Base-by-base conservation (phyloP, 1,284 basidiomycete species). In the Apiotrichum laibachii region DNA sequence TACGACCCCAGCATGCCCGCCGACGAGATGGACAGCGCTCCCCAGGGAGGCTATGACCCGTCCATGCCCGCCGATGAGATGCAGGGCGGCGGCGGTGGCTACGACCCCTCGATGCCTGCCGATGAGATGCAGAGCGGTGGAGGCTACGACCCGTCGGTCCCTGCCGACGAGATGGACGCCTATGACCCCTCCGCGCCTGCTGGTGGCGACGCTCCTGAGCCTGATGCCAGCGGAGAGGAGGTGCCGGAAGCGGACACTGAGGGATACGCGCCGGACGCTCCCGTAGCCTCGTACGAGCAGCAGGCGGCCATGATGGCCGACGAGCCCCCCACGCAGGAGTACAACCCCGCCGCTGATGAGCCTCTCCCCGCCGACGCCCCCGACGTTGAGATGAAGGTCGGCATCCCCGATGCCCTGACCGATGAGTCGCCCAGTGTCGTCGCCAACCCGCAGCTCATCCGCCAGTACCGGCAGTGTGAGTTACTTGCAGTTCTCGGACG, bases 371-470 rank as follows among this genome's bases (percentile, higher is more conserved):
- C 39, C 21, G 39, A 56, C 35, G 40, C 47, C 5, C 26, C 26
- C n/a, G 48, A 44, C 18, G 55, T 47, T 9, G 55, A 56, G 50
- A 52, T 53, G 37, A 59, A 58, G 53, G 59, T 55, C 6, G 54
- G 60, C 31, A 54, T 72, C 2, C 75, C 72, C 0, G 65, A 69
- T 21, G 72, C 70, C 11, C 43, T 77, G 40, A 66, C 65, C 1
- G 59, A 62, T 5, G 50, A 59, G 7, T 77, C 72, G 7, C 67
- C 71, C 0, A 75, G 72, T 62, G 70, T 75, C 0, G 49, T 56
- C 2, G 50, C 61, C 8, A 75, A 75, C 56, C 57, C 57, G 2
- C 66, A 68, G 13, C 61, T 71, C 26, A 61, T 74, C 22, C 57
- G 54, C 50, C 55, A 59, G 12, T 75, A 67, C 66, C 60, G 60